Conservation (phyloP, 306 rosid species). For the Abrus pulchellus region DNA sequence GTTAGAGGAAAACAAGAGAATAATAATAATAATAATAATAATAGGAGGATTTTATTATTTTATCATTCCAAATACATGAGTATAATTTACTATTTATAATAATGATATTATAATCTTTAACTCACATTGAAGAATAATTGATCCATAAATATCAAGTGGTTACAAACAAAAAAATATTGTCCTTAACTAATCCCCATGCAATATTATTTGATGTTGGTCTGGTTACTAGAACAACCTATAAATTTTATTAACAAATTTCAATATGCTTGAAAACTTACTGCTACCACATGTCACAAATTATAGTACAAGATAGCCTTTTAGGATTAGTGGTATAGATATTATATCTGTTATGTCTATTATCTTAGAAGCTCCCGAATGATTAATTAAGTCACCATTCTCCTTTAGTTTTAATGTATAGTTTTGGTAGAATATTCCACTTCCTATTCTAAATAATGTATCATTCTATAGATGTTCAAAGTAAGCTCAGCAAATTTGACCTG, state of each 20-base stretch:
- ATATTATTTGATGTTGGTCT: constrained; percentile 29
- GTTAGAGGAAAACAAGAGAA: no score
- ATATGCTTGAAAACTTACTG: constrained; percentile 69
- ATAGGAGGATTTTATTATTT: no score
- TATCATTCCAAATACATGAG: no score
- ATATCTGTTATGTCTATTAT: constrained; percentile 84
- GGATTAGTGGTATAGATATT: constrained; percentile 86
- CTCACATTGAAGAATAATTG: no score
- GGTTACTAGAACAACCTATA: neutral
- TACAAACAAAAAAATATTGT: no score
- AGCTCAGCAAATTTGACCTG: constrained; percentile 98
- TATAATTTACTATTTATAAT: no score
- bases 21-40: no score
- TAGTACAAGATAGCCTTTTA: constrained; percentile 88
- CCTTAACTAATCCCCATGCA: neutral
- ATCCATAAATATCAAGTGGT: no score
- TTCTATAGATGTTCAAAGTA: constrained; percentile 89
- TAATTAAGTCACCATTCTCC: constrained; percentile 71
- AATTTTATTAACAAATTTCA: constrained; percentile 31
- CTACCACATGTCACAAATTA: constrained; percentile 87
- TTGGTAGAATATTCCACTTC: constrained; percentile 85
- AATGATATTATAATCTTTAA: no score
- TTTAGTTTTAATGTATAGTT: constrained; percentile 66
- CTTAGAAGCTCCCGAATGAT: constrained; percentile 92
- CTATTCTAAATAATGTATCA: constrained; percentile 97